These are phyloP conservation scores for Orbilia ellipsospora DNA, from an alignment of 2,329 filamentous ascomycete genomes.

Conservation along the genomic window DNA sequence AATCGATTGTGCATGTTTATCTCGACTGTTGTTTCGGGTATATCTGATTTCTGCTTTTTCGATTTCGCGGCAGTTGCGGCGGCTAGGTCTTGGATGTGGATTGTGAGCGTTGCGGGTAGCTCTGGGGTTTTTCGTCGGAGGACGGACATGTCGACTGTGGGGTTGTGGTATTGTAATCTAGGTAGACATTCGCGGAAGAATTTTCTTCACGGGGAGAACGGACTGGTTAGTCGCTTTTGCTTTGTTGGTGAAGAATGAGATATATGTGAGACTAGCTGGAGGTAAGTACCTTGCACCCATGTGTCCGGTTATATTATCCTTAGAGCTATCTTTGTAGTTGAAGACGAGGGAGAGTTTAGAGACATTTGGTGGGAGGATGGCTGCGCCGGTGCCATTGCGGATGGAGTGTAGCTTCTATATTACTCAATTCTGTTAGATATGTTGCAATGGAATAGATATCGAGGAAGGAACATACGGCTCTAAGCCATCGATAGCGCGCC, in stretches of 20 bases:
- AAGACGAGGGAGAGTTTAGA: conserved; percentile 81
- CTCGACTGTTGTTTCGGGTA: conserved; percentile 37
- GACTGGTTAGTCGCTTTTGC: too few relatives aligned
- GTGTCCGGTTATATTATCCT: conserved; percentile 68
- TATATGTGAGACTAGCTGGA: too few relatives aligned
- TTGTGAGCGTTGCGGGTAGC: conserved; percentile 43
- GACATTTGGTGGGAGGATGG: conserved; percentile 79
- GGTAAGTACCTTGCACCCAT: conserved; percentile 74
- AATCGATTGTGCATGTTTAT: conserved; percentile 41
- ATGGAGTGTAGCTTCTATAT: conserved; percentile 74
- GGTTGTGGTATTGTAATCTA: conserved; percentile 91
- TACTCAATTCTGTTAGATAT: conserved; percentile 1
- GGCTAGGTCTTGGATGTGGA: conserved; percentile 43
- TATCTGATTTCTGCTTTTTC: conserved; percentile 29
- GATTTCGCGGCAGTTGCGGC: conserved; percentile 1
- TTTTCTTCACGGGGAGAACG: conserved; percentile 71
- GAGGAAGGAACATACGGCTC: conserved; percentile 51
- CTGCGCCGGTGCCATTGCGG: conserved; percentile 83
- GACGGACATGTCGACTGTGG: conserved; percentile 41
- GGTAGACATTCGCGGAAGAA: conserved; percentile 89
- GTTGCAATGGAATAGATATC: neutral
- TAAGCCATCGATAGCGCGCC: conserved; percentile 56
- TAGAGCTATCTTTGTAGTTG: conserved; percentile 67
- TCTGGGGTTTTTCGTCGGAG: conserved; percentile 12
- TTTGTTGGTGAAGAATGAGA: too few relatives aligned